Base-by-base conservation (phyloP, 164 flowering plant genomes). In the Brasenia schreberi region DNA sequence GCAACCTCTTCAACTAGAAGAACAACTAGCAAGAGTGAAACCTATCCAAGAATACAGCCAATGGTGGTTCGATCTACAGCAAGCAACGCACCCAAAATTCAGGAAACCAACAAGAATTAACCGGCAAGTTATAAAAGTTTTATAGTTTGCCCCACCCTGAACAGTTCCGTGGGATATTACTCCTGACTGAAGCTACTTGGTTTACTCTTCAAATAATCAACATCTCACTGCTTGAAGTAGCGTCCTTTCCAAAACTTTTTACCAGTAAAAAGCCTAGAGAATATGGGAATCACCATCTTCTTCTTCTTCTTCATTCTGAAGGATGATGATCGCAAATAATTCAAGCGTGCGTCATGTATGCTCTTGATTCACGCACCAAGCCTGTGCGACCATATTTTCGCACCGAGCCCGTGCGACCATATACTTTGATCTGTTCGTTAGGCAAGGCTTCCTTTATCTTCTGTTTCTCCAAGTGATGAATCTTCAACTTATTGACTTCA, bases 261-360 rank as follows among this genome's bases (percentile, higher is more conserved):
- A 43, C 77, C 66, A n/a, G 70, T 67, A 56, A 87, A 86, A 12
- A 85, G 66, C 77, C 80, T 86, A 63, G 78, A 81, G 7, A 88
- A 63, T 68, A 76, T 84, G 33, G 80, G 86, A 78, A 86, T 77
- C 39, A 71, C 87, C 59, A 12, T 56, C 59, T 56, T 56, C 74
- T 77, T 77, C 74, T 77, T 77, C 79, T 73, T 84, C 83, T 71
- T 81, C 61, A 81, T 64, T 27, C 75, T 49, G 69, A 83, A 52
- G 4, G 85, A 73, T 59, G 73, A 56, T 5, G 92, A 68, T 68
- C 81, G 77, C 16, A 70, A 58, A 66, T n/a, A 16, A 60, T 61
- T 43, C 33, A 76, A 64, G 23, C 62, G 53, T 45, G 75, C 80
- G 89, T 76, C 70, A 70, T 82, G 49, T 80, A 66, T 5, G 59